Percentiles rank a stretch among this genome's conserved stretches.
Conservation (phyloP, 1,284 basidiomycete species). For the Microbotryomycetes sp. region DNA sequence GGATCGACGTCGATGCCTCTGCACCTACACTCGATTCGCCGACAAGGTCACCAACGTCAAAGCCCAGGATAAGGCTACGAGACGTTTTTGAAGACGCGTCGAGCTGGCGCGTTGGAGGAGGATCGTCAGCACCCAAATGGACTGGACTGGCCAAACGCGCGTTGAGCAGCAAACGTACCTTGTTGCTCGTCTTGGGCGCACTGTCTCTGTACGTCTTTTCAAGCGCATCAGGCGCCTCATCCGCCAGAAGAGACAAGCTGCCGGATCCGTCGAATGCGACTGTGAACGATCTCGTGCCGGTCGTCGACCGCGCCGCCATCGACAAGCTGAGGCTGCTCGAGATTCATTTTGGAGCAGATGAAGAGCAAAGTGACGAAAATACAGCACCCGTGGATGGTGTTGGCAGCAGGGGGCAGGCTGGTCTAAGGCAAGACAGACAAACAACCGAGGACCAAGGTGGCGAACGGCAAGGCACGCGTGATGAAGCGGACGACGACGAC, state of each 20-base stretch:
- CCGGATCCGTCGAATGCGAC: too few relatives aligned
- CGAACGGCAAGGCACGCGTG: background rate
- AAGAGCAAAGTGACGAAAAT: slow-evolving; percentile 1
- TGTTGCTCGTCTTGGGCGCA: too few relatives aligned
- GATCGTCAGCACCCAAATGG: too few relatives aligned
- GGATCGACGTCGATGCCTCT: background rate
- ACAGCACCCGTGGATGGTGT: background rate
- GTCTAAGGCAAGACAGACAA: background rate
- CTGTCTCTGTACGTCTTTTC: too few relatives aligned
- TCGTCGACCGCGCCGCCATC: slow-evolving; percentile 22
- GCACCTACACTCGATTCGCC: background rate
- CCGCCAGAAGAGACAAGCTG: too few relatives aligned
- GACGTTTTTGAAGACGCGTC: background rate
- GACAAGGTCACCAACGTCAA: background rate
- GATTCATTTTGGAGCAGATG: slow-evolving; percentile 28
- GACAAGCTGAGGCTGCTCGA: slow-evolving; percentile 33
- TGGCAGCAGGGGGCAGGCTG: background rate
- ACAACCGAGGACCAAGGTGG: background rate
- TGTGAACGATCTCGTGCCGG: too few relatives aligned
- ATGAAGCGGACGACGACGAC: background rate
- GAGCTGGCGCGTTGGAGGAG: too few relatives aligned
- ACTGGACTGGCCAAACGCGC: too few relatives aligned
- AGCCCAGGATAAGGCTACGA: background rate
- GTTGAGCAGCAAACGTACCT: too few relatives aligned
- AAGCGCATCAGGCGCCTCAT: too few relatives aligned